Percentiles rank a stretch among this genome's conserved stretches.
These are phyloP conservation scores for Verruconis gallopava DNA, from an alignment of 2,329 filamentous ascomycete genomes.

Conservation along the genomic window DNA sequence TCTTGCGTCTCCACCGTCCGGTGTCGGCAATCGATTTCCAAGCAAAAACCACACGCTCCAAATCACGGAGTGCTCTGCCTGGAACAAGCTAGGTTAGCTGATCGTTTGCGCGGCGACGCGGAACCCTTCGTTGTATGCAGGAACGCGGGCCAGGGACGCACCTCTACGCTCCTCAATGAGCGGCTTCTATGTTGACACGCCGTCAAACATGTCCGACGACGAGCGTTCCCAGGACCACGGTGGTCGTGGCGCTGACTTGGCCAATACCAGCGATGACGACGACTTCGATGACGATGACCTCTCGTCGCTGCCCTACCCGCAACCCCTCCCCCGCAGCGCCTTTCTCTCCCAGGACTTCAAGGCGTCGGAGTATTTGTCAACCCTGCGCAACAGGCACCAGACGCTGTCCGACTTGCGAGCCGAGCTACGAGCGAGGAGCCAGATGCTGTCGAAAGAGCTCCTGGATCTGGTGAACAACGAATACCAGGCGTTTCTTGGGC, in stretches of 20 bases:
- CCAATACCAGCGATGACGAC: background rate
- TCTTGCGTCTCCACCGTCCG: too few relatives aligned
- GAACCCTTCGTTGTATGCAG: too few relatives aligned
- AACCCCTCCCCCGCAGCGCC: slow-evolving; percentile 66
- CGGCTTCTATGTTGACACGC: background rate
- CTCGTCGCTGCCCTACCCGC: slow-evolving; percentile 71
- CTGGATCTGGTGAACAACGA: slow-evolving; percentile 92
- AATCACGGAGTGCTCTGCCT: too few relatives aligned
- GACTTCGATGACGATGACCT: slow-evolving; percentile 7
- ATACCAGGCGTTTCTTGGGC: slow-evolving; percentile 77
- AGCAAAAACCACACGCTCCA: too few relatives aligned
- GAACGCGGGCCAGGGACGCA: too few relatives aligned
- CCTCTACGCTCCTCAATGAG: too few relatives aligned
- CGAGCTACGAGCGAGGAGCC: slow-evolving; percentile 70
- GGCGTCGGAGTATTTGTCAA: slow-evolving; percentile 69
- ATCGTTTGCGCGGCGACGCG: too few relatives aligned
- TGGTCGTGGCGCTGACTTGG: too few relatives aligned
- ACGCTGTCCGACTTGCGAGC: slow-evolving; percentile 85
- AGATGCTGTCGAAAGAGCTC: slow-evolving; percentile 71
- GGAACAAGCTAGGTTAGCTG: too few relatives aligned
- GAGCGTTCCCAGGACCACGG: too few relatives aligned
- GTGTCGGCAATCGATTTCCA: too few relatives aligned
- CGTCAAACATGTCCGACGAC: too few relatives aligned
- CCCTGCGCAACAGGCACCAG: slow-evolving; percentile 76
- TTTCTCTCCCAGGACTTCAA: slow-evolving; percentile 71